Evolutionary conservation across 2,329 filamentous ascomycete genomes (phyloP), one percentile per base, ranked within the genome.

Genomic region (Tolypocladium ophioglossoides): DNA sequence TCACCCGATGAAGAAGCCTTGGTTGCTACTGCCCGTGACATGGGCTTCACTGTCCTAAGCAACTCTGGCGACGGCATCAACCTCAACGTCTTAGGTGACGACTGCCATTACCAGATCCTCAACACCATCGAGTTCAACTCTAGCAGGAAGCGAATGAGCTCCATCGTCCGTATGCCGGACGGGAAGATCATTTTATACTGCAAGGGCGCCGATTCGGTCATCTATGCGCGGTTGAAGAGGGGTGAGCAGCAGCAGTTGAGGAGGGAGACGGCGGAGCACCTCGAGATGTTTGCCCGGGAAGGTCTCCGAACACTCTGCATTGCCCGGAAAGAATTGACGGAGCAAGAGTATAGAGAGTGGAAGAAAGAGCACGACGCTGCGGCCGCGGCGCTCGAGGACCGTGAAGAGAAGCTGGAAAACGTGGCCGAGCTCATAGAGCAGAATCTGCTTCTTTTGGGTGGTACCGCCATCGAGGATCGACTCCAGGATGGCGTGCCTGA

Each of bases 51-150:
- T 2, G 89, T 97, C 7, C 79, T 97, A 14, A 90, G 91, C 27
- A 82, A 85, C 57, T 83, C 86, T 2, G 79, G 83, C 39, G 88
- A 95, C 58, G 89, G 89, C 52, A 87, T 99, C 58, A 83, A 89
- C 52, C 66, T 99, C 53, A 96, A 96, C 60, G 79, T 95, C 8
- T 81, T 95, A 74, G 95, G 94, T 50, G 80, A 91, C 63, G 91
- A 97, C 61, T 81, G 84, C 49, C 84, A 86, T 57, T 99, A 94
- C 68, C 85, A 84, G 18, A 86, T 99, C 35, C 80, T 99, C 50
- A 97, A 96, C 70, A 96, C 88, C 1, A 85, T 99, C 39, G 94
- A 99, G 68, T 99, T 99, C 76, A 97, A 97, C 69, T 97, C 92
- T 0, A 91, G 87, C 46, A 83, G 94, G 64, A 99, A 99, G 74